Evolutionary conservation across 2,329 filamentous ascomycete genomes (phyloP).

Genomic region (Penicillium sp.): DNA sequence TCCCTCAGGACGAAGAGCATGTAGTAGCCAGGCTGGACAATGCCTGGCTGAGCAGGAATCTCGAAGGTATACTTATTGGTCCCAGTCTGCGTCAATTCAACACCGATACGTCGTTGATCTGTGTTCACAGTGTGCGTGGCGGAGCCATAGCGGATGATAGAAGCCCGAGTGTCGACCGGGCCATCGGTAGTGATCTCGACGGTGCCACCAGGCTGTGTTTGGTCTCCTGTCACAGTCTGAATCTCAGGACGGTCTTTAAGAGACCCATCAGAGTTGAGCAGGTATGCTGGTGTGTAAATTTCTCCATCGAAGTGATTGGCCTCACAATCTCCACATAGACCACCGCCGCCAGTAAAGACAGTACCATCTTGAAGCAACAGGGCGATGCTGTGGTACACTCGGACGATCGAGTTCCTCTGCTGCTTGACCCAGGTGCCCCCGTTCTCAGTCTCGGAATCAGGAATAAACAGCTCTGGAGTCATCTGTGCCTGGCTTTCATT

Average conservation of each 20-base stretch:
- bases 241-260: conserved; percentile 47
- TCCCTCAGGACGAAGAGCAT: conserved; percentile 53
- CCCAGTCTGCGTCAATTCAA: conserved; percentile 34
- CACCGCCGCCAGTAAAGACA: conserved; percentile 55
- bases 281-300: conserved; percentile 59
- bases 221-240: conserved; percentile 19
- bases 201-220: conserved; percentile 44
- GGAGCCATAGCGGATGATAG: conserved; percentile 52
- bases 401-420: conserved; percentile 12
- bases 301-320: conserved; percentile 57
- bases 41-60: conserved; percentile 51
- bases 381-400: conserved; percentile 51
- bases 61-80: conserved; percentile 43
- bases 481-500: conserved; percentile 44
- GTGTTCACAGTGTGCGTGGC: conserved; percentile 60
- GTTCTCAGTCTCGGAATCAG: conserved; percentile 31
- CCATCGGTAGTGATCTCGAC: conserved; percentile 46
- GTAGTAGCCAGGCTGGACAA: conserved; percentile 56
- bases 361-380: conserved; percentile 54
- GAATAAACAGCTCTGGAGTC: conserved; percentile 51
- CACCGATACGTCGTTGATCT: conserved; percentile 55
- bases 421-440: conserved; percentile 33
- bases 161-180: conserved; percentile 25
- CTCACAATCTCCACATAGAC: conserved; percentile 51
- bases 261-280: conserved; percentile 50